A percentile compares a stretch with the other conserved stretches of the same genome.
These are phyloP conservation scores for Syzygium syzygioides DNA, from an alignment of 441 rosid genomes.

Conservation along the genomic window DNA sequence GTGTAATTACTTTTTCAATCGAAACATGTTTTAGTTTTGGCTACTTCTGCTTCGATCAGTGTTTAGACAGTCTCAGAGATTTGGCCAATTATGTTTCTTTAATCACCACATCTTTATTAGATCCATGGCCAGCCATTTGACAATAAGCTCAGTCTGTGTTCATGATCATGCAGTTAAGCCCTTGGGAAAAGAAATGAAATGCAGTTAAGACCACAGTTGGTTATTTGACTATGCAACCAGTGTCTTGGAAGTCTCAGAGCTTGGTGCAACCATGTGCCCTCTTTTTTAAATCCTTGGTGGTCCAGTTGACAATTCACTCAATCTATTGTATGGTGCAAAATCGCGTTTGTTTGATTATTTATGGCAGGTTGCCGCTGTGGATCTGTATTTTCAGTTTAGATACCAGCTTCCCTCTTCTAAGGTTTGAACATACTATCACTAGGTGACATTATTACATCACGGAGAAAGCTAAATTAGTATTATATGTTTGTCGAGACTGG, in stretches of 20 bases:
- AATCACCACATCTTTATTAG: neutral
- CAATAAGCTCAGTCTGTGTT: neutral
- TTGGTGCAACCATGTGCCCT: neutral
- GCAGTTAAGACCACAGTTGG: neutral
- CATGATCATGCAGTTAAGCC: neutral
- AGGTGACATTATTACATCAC: neutral
- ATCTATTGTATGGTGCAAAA: neutral
- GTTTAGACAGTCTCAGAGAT: neutral
- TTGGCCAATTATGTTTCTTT: neutral
- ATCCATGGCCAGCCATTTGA: neutral
- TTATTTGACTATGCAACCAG: neutral
- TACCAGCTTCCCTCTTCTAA: neutral
- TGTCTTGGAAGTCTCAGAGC: neutral
- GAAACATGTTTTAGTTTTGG: neutral
- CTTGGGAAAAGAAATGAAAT: neutral
- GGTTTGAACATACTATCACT: neutral
- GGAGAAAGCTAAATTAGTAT: neutral
- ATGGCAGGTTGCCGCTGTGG: neutral
- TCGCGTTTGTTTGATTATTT: neutral
- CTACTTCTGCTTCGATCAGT: neutral
- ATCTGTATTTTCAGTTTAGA: neutral
- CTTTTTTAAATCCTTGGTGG: neutral
- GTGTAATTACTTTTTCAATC: neutral
- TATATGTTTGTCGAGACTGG: neutral
- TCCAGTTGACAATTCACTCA: neutral